These are phyloP conservation scores for Lichenothelia convexa DNA, from an alignment of 495 filamentous ascomycete species.

Conservation along the genomic window DNA sequence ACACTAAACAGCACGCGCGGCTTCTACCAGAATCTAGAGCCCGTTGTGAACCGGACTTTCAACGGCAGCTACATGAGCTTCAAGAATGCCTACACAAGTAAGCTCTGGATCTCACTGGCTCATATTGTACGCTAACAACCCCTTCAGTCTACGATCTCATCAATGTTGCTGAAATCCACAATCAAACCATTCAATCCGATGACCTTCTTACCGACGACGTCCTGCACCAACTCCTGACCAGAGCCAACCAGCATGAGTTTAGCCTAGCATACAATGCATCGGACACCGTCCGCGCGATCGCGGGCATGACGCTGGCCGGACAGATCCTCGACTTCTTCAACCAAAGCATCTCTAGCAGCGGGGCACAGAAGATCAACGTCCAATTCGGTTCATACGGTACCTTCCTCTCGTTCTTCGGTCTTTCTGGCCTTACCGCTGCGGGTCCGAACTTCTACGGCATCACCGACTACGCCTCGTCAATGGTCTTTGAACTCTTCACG, in stretches of 20 bases:
- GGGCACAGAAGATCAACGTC: slow-evolving; percentile 35
- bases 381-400: slow-evolving; percentile 54
- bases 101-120: slow-evolving; percentile 5
- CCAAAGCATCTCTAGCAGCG: slow-evolving; percentile 26
- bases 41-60: slow-evolving; percentile 43
- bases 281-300: slow-evolving; percentile 42
- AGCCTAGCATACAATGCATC: slow-evolving; percentile 42
- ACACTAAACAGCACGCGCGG: slow-evolving; percentile 33
- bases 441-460: slow-evolving; percentile 48
- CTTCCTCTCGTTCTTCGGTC: slow-evolving; percentile 58
- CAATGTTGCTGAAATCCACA: slow-evolving; percentile 57
- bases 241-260: slow-evolving; percentile 49
- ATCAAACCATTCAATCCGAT: slow-evolving; percentile 35
- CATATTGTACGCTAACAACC: slow-evolving; percentile 1
- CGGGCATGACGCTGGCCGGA: slow-evolving; percentile 44
- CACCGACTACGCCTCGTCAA: slow-evolving; percentile 46
- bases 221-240: slow-evolving; percentile 37
- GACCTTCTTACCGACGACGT: slow-evolving; percentile 31
- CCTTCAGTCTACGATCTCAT: slow-evolving; percentile 47
- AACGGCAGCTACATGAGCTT: slow-evolving; percentile 32
- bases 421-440: slow-evolving; percentile 37
- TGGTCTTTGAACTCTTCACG: slow-evolving; percentile 63
- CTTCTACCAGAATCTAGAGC: slow-evolving; percentile 46
- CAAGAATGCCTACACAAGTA: slow-evolving; percentile 54
- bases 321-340: slow-evolving; percentile 39